phyloP scores from a whole-genome alignment of 2,329 filamentous ascomycete genomes.

The Colletotrichum sp. region DNA sequence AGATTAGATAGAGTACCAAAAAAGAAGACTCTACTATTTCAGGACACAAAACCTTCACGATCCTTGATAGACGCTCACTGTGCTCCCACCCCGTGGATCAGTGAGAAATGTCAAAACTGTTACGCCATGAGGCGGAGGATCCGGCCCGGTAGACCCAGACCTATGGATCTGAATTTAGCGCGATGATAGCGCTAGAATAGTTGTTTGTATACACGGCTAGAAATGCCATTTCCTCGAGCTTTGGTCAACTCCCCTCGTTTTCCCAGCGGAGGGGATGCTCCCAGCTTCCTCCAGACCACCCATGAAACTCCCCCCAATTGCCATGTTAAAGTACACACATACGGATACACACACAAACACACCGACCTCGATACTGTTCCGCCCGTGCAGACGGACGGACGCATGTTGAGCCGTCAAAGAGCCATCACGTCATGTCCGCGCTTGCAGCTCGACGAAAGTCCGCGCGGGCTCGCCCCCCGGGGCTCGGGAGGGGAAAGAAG shows the following conservation, averaged over 20 bases:
- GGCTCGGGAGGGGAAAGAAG: not conserved
- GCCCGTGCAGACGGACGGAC: not conserved
- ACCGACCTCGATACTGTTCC: not conserved
- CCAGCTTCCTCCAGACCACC: not conserved
- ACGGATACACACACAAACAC: not conserved
- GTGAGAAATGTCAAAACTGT: not conserved
- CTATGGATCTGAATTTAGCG: not conserved
- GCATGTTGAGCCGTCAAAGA: not conserved
- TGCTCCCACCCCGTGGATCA: not conserved
- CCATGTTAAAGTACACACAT: conserved; percentile 14
- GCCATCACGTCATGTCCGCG: not conserved
- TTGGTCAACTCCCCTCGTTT: not conserved
- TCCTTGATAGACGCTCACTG: not conserved
- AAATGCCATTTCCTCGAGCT: not conserved
- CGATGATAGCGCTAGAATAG: not conserved
- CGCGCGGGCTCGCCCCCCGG: not conserved
- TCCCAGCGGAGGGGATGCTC: not conserved
- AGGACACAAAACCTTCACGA: not conserved
- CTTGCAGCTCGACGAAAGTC: not conserved
- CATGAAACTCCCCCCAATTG: conserved; percentile 8
- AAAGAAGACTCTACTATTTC: not conserved
- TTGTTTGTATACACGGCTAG: not conserved
- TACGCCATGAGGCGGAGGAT: not conserved
- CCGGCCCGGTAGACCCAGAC: not conserved
- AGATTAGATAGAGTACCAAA: not conserved